Conservation (phyloP, 345 rosid species). For the Salix arbutifolia region DNA sequence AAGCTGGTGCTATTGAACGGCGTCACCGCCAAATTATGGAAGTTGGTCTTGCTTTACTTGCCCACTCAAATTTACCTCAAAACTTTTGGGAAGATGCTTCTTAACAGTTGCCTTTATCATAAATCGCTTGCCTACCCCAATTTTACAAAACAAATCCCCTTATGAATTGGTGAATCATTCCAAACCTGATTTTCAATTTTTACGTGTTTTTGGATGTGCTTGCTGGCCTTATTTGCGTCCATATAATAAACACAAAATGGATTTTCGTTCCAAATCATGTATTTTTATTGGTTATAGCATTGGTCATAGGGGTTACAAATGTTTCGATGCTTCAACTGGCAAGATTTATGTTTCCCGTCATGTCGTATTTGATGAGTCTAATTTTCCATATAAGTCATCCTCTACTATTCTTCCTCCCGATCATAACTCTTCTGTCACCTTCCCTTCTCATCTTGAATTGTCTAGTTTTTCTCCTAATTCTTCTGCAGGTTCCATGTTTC, state of each 20-base stretch:
- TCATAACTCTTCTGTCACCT: accelerated
- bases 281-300: no score
- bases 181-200: no score
- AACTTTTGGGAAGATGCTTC: not conserved
- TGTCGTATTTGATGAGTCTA: not conserved
- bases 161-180: not conserved
- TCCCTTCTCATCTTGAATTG: not conserved
- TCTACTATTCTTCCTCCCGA: accelerated
- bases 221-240: not conserved
- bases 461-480: accelerated
- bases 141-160: not conserved
- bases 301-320: not conserved
- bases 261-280: no score
- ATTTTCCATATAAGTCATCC: not conserved
- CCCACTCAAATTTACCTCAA: not conserved
- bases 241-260: not conserved
- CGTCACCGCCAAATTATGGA: not conserved
- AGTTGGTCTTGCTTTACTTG: no score
- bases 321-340: not conserved
- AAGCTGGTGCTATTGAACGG: not conserved
- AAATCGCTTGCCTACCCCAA: no score
- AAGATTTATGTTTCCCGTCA: not conserved
- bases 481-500: no score
- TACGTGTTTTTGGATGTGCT: not conserved
- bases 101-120: not conserved